phyloP scores from a whole-genome alignment of 306 rosid species.

The Pyrus bretschneideri region DNA sequence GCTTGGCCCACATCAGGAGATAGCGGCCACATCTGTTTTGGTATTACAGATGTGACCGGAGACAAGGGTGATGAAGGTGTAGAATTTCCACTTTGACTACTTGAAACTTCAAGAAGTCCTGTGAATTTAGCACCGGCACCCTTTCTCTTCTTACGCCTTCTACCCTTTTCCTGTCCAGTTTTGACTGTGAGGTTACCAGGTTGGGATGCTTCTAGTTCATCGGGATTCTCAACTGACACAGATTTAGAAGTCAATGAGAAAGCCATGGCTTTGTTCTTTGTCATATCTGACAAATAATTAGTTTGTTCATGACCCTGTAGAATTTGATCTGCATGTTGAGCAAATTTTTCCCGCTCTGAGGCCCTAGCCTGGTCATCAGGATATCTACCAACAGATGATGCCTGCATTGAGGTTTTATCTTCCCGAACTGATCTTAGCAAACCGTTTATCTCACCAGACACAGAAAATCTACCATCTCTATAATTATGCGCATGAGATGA shows the following conservation, averaged over 20 bases:
- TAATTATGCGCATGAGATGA: slow-evolving; percentile 19
- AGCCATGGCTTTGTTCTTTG: slow-evolving; percentile 28
- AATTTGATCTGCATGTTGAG: slow-evolving; percentile 20
- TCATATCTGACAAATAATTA: slow-evolving; percentile 25
- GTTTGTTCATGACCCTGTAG: slow-evolving; percentile 21
- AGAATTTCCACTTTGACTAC: slow-evolving; percentile 95
- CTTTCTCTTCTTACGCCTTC: slow-evolving; percentile 67
- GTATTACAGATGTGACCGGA: slow-evolving; percentile 39
- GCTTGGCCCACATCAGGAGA: slow-evolving; percentile 51
- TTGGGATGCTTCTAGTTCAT: slow-evolving; percentile 37
- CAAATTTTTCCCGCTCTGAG: slow-evolving; percentile 22
- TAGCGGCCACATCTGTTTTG: slow-evolving; percentile 39
- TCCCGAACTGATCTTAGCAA: slow-evolving; percentile 21
- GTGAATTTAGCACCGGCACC: slow-evolving; percentile 41
- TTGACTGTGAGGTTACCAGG: slow-evolving; percentile 43
- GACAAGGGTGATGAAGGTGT: slow-evolving; percentile 94
- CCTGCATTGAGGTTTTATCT: slow-evolving; percentile 24
- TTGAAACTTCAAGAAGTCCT: slow-evolving; percentile 70
- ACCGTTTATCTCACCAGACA: slow-evolving; percentile 34
- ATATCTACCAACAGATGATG: slow-evolving; percentile 23
- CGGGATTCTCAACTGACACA: slow-evolving; percentile 25
- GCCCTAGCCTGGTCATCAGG: slow-evolving; percentile 22
- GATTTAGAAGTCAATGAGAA: slow-evolving; percentile 29
- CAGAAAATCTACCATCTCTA: slow-evolving; percentile 37
- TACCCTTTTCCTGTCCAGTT: slow-evolving; percentile 69